Conservation (phyloP, 192 early-diverging fungal species). For the Gonapodya sp. region DNA sequence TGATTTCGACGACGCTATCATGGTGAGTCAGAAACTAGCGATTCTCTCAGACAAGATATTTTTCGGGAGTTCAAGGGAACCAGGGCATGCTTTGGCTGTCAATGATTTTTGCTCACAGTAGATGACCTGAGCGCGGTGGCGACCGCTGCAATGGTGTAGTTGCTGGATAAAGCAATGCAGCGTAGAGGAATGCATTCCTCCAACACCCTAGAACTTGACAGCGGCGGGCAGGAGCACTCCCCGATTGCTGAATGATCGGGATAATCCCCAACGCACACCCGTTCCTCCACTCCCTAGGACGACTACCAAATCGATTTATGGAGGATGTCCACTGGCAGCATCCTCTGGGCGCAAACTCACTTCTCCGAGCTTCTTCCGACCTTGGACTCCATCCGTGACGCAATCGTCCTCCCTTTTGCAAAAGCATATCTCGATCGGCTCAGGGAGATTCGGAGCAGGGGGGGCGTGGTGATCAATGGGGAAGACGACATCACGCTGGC, state of each 20-base stretch:
- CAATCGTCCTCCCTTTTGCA: background rate
- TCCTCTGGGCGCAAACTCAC: background rate
- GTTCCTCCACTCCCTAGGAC: background rate
- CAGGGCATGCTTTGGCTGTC: no score
- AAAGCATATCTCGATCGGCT: background rate
- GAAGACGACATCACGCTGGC: background rate
- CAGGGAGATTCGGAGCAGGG: background rate
- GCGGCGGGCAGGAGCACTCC: no score
- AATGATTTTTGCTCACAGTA: no score
- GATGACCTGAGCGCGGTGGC: no score
- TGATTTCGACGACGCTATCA: conserved; percentile 5
- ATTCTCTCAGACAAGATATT: no score
- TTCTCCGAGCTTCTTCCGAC: background rate
- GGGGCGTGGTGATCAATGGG: background rate
- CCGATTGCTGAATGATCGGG: no score
- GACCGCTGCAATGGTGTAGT: no score
- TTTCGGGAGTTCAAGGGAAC: no score
- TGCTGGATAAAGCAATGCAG: no score
- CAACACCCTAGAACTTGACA: no score
- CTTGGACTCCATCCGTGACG: background rate
- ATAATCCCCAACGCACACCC: background rate
- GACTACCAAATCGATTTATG: background rate
- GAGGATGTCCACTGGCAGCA: background rate
- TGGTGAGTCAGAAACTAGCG: background rate
- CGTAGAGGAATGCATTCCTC: no score